Conservation (phyloP, 306 rosid species). For the Luffa aegyptiaca region DNA sequence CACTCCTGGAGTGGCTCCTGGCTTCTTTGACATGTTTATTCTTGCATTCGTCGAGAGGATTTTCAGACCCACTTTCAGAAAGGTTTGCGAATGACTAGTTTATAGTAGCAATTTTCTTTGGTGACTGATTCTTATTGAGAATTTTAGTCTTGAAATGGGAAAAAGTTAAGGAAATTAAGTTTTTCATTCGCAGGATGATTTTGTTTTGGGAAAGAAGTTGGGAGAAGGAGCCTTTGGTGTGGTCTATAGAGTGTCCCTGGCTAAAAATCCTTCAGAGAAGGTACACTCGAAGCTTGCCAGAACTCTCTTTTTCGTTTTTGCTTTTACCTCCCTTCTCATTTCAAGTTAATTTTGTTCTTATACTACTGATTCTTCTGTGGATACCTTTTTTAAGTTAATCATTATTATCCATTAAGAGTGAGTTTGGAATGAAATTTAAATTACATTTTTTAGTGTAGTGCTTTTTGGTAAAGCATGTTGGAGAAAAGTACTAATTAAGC, state of each 20-base stretch:
- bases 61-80: slow-evolving; percentile 62
- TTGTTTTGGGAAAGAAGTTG: slow-evolving; percentile 80
- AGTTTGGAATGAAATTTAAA: not conserved
- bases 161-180: not conserved
- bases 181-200: slow-evolving; percentile 60
- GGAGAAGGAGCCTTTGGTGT: slow-evolving; percentile 97
- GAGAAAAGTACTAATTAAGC: not conserved
- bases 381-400: not conserved
- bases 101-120: not conserved
- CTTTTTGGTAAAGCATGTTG: not conserved
- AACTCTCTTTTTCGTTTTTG: not conserved
- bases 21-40: slow-evolving; percentile 93
- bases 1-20: slow-evolving; percentile 95
- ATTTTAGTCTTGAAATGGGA: not conserved
- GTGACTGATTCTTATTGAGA: not conserved
- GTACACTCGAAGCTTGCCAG: slow-evolving; percentile 24
- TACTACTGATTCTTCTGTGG: not conserved
- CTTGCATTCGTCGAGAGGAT: slow-evolving; percentile 83
- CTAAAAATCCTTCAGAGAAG: slow-evolving; percentile 72
- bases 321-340: not conserved
- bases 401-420: not conserved
- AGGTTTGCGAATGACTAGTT: slow-evolving; percentile 31
- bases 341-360: not conserved
- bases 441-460: not conserved
- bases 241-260: slow-evolving; percentile 61